Percentiles rank a stretch among this genome's conserved stretches.
Conservation (phyloP, 768 basidiomycete genomes). For the Harrya chromipes region DNA sequence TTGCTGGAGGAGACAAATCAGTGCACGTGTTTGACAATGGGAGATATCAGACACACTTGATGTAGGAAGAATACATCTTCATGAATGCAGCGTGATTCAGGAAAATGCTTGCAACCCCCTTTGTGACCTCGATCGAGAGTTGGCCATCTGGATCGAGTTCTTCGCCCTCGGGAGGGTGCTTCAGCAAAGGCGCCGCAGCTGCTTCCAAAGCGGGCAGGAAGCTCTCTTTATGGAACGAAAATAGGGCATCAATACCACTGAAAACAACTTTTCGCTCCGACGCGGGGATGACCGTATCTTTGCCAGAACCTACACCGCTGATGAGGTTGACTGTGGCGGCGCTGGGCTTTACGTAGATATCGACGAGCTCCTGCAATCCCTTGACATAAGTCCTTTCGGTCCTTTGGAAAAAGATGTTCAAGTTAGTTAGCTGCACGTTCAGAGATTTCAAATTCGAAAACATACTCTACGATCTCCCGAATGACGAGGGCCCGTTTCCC, state of each 20-base stretch:
- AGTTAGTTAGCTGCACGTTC: constrained; percentile 5
- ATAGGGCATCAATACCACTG: constrained; percentile 82
- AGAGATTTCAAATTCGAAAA: constrained; percentile 12
- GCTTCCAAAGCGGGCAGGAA: constrained; percentile 89
- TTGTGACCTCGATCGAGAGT: constrained; percentile 71
- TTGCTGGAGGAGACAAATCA: constrained; percentile 51
- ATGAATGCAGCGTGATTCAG: constrained; percentile 95
- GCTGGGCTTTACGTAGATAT: constrained; percentile 92
- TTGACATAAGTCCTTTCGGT: constrained; percentile 95
- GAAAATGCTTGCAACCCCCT: constrained; percentile 84
- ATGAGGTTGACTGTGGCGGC: constrained; percentile 65
- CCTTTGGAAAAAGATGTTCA: constrained; percentile 40
- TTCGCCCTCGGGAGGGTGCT: constrained; percentile 40
- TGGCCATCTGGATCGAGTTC: constrained; percentile 69
- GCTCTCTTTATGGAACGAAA: constrained; percentile 89
- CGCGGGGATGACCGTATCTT: constrained; percentile 83
- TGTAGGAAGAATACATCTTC: constrained; percentile 98
- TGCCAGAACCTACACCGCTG: constrained; percentile 65
- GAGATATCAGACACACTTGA: constrained; percentile 64
- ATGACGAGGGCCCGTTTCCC: constrained; percentile 79
- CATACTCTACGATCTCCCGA: constrained; percentile 88
- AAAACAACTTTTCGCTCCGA: constrained; percentile 91
- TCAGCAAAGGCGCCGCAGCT: constrained; percentile 69
- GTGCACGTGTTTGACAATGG: constrained; percentile 4
- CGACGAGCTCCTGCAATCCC: constrained; percentile 89